A percentile compares a stretch with the other conserved stretches of the same genome.
Conservation (phyloP, 768 basidiomycete genomes). For the Rickenella mellea region DNA sequence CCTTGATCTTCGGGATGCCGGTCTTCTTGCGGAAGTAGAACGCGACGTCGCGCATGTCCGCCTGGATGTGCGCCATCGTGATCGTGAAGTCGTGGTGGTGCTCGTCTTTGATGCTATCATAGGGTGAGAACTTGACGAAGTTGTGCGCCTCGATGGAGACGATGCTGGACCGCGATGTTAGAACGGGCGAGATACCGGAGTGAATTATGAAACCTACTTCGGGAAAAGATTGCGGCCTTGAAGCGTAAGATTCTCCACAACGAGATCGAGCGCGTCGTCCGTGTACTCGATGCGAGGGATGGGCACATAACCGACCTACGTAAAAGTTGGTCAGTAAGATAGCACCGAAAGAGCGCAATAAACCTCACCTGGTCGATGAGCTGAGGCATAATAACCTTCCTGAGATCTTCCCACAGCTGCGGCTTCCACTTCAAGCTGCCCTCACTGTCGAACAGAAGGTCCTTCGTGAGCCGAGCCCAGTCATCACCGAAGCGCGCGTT, state of each 20-base stretch:
- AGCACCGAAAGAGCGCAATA: not conserved
- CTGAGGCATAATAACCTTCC: conserved; percentile 71
- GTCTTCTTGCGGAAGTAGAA: conserved; percentile 86
- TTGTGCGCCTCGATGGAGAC: conserved; percentile 71
- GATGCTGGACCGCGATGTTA: conserved; percentile 17
- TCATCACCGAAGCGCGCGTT: conserved; percentile 79
- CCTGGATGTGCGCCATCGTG: conserved; percentile 78
- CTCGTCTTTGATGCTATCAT: conserved; percentile 46
- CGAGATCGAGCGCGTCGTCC: conserved; percentile 76
- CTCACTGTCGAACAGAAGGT: conserved; percentile 74
- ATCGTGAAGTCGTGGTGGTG: conserved; percentile 65
- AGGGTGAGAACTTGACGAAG: conserved; percentile 78
- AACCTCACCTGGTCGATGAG: conserved; percentile 59
- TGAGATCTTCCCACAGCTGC: conserved; percentile 81
- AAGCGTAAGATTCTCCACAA: conserved; percentile 87
- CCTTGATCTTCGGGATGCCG: conserved; percentile 70
- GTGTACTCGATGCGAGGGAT: conserved; percentile 94
- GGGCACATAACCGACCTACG: conserved; percentile 72
- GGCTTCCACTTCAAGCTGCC: conserved; percentile 85
- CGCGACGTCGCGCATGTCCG: conserved; percentile 87
- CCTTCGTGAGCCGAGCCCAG: conserved; percentile 70
- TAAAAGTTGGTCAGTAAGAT: not conserved
- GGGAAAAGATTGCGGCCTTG: conserved; percentile 88
- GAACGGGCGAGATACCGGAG: not conserved
- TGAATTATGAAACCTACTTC: conserved; percentile 23